A percentile compares a stretch with the other conserved stretches of the same genome.
These are phyloP conservation scores for Pseudogymnoascus sp. DNA, from an alignment of 2,329 filamentous ascomycete genomes.

Conservation along the genomic window DNA sequence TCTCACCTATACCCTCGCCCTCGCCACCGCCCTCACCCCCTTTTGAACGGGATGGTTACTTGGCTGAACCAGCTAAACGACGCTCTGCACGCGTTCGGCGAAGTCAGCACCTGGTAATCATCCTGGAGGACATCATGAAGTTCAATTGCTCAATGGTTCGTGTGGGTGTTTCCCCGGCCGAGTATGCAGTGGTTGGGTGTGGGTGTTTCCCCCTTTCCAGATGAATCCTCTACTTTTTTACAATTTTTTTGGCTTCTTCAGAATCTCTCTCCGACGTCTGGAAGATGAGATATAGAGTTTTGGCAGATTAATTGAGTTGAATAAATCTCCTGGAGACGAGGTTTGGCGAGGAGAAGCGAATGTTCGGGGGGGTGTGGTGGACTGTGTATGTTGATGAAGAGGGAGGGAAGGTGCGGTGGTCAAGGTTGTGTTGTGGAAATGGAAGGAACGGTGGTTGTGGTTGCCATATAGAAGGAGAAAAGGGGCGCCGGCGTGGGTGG, in stretches of 20 bases:
- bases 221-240: not conserved
- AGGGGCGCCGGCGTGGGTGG: not conserved
- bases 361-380: not conserved
- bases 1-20: not conserved
- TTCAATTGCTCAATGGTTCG: not conserved
- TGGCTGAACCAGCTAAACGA: not conserved
- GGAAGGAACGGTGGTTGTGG: not conserved
- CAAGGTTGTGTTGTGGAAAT: not conserved
- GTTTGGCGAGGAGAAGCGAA: not conserved
- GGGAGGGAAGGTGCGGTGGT: not conserved
- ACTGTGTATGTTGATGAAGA: not conserved
- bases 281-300: not conserved
- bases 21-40: not conserved
- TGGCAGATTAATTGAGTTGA: not conserved
- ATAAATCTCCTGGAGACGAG: not conserved
- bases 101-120: not conserved
- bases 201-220: not conserved
- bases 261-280: not conserved
- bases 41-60: not conserved
- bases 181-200: not conserved
- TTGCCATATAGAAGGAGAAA: not conserved
- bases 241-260: not conserved
- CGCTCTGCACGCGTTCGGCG: not conserved
- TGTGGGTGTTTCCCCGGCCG: not conserved
- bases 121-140: not conserved